phyloP scores from a whole-genome alignment of 306 rosid genomes.

The Lablab purpureus region DNA sequence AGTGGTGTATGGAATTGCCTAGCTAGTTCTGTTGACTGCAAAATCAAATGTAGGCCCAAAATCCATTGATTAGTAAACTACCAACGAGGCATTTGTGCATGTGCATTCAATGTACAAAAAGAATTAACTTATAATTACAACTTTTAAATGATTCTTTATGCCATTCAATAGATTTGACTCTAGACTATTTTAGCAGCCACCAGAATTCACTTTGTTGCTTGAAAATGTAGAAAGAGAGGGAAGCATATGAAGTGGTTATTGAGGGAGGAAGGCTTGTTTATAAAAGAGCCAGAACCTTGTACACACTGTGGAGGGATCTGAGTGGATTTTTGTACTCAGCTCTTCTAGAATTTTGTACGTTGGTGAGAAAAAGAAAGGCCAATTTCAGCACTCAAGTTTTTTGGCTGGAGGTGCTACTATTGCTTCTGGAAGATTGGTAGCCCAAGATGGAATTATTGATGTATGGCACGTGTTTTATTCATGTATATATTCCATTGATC shows the following conservation, averaged over 20 bases:
- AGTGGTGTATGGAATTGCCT: constrained; percentile 22
- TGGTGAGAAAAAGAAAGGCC: constrained; percentile 80
- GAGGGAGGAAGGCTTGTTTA: constrained; percentile 66
- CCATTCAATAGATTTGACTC: constrained; percentile 42
- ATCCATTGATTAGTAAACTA: constrained; percentile 23
- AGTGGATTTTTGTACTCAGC: constrained; percentile 94
- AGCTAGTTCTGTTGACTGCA: constrained; percentile 33
- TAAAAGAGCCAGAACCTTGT: constrained; percentile 56
- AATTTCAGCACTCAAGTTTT: constrained; percentile 89
- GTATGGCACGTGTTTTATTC: constrained; percentile 48
- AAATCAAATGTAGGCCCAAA: constrained; percentile 33
- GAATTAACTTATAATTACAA: not conserved
- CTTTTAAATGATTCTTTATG: not conserved
- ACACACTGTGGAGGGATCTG: constrained; percentile 65
- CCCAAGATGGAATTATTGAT: constrained; percentile 67
- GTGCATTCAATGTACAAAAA: constrained; percentile 42
- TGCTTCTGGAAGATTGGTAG: constrained; percentile 82
- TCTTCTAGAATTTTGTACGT: constrained; percentile 68
- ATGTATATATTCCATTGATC: not conserved
- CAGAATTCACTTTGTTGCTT: constrained; percentile 32
- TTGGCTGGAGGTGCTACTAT: constrained; percentile 85
- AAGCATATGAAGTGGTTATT: constrained; percentile 67
- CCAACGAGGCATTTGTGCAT: constrained; percentile 2
- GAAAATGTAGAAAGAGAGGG: too few relatives aligned
- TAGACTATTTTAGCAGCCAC: constrained; percentile 29